Percentiles rank a stretch among this genome's conserved stretches.
phyloP scores from a whole-genome alignment of 1,284 basidiomycete species.

The Heterobasidion annosum region DNA sequence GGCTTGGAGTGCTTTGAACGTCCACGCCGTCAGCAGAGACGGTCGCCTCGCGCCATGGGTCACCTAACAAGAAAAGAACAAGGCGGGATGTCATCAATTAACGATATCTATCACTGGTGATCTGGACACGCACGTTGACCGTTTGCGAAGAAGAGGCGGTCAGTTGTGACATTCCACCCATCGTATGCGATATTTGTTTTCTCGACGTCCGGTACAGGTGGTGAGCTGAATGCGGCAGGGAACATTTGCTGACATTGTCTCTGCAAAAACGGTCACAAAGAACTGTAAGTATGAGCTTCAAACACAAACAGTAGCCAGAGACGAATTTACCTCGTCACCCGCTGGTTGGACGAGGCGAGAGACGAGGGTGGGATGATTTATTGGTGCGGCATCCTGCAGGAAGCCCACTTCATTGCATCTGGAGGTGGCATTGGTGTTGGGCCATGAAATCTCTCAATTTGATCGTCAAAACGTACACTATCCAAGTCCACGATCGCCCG shows the following conservation, averaged over 20 bases:
- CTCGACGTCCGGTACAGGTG: constrained; percentile 25
- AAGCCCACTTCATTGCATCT: constrained; percentile 67
- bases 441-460: not conserved
- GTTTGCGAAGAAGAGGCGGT: constrained; percentile 62
- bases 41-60: constrained; percentile 68
- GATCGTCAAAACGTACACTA: constrained; percentile 29
- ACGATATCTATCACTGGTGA: not conserved
- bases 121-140: constrained; percentile 30
- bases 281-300: too few relatives aligned
- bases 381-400: constrained; percentile 54
- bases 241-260: not conserved
- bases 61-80: constrained; percentile 15
- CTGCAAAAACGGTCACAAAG: not conserved
- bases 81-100: not conserved
- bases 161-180: constrained; percentile 52
- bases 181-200: constrained; percentile 40
- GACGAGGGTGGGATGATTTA: constrained; percentile 40
- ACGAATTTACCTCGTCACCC: constrained; percentile 33
- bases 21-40: constrained; percentile 44
- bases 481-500: constrained; percentile 51
- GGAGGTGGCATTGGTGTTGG: not conserved
- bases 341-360: constrained; percentile 49
- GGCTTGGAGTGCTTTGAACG: constrained; percentile 34
- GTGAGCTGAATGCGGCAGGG: constrained; percentile 8
- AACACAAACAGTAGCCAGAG: too few relatives aligned